Evolutionary conservation across 2,329 filamentous ascomycete species (phyloP).

Genomic region (Fusarium anguioides): DNA sequence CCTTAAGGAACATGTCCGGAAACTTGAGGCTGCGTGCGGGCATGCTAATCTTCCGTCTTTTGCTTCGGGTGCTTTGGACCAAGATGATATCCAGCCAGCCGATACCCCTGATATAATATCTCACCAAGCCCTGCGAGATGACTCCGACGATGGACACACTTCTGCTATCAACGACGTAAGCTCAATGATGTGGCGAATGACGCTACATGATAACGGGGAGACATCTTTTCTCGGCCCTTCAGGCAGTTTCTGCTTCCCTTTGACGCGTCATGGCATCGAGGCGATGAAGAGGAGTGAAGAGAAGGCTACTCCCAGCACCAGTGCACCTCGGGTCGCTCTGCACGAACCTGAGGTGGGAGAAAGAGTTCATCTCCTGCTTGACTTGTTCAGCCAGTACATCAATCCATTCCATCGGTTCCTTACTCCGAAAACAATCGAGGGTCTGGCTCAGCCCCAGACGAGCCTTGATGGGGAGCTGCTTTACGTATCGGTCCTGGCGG

Average conservation of each 20-base stretch:
- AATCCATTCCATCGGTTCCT: not conserved
- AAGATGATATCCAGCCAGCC: not conserved
- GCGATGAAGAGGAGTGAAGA: not conserved
- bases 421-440: not conserved
- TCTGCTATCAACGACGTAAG: not conserved
- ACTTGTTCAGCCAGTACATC: not conserved
- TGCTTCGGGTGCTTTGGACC: not conserved
- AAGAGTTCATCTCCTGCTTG: not conserved
- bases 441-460: not conserved
- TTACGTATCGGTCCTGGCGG: not conserved
- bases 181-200: slow-evolving; percentile 7
- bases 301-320: not conserved
- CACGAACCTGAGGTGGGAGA: not conserved
- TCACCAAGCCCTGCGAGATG: not conserved
- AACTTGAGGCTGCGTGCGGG: not conserved
- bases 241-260: not conserved
- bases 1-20: not conserved
- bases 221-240: slow-evolving; percentile 2
- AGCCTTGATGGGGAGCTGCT: not conserved
- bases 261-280: not conserved
- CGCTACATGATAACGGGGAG: not conserved
- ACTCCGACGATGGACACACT: not conserved
- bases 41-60: not conserved
- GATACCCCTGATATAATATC: not conserved
- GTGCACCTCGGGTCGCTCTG: too few species aligned